Percentiles rank a stretch among this genome's conserved stretches.
These are phyloP conservation scores for Hansenula lynferdii DNA, from an alignment of 1,139 yeast species.

Conservation along the genomic window DNA sequence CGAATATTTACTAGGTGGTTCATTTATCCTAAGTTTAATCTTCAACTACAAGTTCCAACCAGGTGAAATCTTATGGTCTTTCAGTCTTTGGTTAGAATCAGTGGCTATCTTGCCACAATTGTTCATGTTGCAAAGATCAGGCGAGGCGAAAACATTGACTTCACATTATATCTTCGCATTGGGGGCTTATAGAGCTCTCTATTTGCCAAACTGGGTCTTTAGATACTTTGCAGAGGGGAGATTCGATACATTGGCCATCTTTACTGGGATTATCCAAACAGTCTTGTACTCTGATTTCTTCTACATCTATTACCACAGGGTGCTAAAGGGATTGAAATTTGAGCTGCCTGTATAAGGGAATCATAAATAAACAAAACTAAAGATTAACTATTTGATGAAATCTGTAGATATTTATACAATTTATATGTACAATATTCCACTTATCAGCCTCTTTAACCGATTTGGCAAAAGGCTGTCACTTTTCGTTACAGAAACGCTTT, in stretches of 20 bases:
- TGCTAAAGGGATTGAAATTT: conserved; percentile 76
- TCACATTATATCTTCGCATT: conserved; percentile 91
- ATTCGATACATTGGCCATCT: conserved; percentile 65
- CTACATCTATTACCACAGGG: conserved; percentile 81
- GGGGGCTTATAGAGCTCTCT: conserved; percentile 83
- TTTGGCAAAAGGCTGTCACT: too few relatives aligned
- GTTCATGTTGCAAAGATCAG: conserved; percentile 84
- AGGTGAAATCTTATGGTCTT: conserved; percentile 68
- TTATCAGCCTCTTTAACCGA: too few relatives aligned
- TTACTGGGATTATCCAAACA: conserved; percentile 85
- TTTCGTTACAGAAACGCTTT: too few relatives aligned
- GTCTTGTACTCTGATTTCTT: conserved; percentile 90
- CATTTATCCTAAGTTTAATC: conserved; percentile 54
- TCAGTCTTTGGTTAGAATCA: conserved; percentile 82
- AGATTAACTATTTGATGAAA: too few relatives aligned
- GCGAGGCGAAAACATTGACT: conserved; percentile 84
- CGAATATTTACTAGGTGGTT: conserved; percentile 63
- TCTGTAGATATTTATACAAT: too few relatives aligned
- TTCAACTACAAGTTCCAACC: conserved; percentile 63
- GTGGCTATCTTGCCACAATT: conserved; percentile 92
- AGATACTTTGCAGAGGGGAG: conserved; percentile 67
- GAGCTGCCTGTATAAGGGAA: too few relatives aligned
- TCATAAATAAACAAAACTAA: too few relatives aligned
- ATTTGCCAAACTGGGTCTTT: conserved; percentile 93
- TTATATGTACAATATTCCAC: too few relatives aligned